A percentile compares a stretch with the other conserved stretches of the same genome.
These are phyloP conservation scores for Mortierella claussenii DNA, from an alignment of 192 early-diverging fungal genomes.

Conservation along the genomic window DNA sequence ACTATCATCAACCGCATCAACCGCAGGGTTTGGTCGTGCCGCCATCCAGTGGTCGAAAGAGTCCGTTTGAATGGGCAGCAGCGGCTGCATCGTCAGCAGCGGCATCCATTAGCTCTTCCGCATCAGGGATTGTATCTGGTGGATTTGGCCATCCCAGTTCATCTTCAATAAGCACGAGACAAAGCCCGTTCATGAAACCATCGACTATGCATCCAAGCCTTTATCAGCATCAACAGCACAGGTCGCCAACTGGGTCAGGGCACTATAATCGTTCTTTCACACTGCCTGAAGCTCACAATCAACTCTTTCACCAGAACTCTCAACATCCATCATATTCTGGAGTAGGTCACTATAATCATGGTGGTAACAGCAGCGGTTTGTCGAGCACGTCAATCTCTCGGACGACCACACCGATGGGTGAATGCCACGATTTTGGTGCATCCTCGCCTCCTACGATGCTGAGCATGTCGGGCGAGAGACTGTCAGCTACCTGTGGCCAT, in stretches of 20 bases:
- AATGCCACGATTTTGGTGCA: background rate
- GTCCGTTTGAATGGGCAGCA: slow-evolving; percentile 50
- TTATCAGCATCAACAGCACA: slow-evolving; percentile 4
- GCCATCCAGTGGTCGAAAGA: slow-evolving; percentile 32
- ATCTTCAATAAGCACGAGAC: background rate
- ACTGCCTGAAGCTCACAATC: slow-evolving; percentile 1
- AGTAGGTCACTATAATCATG: slow-evolving; percentile 7
- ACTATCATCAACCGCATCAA: slow-evolving; percentile 8
- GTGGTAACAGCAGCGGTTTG: background rate
- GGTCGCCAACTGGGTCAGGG: slow-evolving; percentile 12
- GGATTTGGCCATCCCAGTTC: slow-evolving; percentile 26
- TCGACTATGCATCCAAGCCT: background rate
- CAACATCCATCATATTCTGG: too few species aligned
- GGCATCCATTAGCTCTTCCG: slow-evolving; percentile 28
- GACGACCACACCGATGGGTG: slow-evolving; percentile 1
- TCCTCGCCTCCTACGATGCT: background rate
- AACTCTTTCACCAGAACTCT: slow-evolving; percentile 1
- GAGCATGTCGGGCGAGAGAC: background rate
- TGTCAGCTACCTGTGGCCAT: background rate
- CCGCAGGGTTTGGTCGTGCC: background rate
- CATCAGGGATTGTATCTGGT: slow-evolving; percentile 38
- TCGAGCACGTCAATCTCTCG: slow-evolving; percentile 2
- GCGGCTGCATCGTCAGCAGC: slow-evolving; percentile 34
- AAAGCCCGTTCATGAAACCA: slow-evolving; percentile 9
- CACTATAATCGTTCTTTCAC: background rate